phyloP scores from a whole-genome alignment of 2,329 filamentous ascomycete genomes.

The Phoma sp. region DNA sequence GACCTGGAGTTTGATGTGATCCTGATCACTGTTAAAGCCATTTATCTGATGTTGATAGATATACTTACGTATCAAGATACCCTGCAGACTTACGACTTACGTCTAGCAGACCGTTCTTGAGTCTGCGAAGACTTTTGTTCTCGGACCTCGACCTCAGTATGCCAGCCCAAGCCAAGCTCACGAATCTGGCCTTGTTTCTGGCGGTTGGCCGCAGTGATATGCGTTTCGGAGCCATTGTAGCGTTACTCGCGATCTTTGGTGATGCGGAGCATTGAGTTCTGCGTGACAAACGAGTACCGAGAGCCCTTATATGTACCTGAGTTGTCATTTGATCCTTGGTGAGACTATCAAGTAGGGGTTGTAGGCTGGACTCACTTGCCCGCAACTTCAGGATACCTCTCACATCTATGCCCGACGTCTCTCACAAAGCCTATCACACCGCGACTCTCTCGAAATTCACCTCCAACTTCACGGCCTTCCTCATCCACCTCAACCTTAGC shows the following conservation, averaged over 20 bases:
- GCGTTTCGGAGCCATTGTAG: neutral
- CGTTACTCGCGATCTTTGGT: neutral
- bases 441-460: constrained; percentile 3
- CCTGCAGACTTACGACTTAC: neutral
- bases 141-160: neutral
- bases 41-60: neutral
- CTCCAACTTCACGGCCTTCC: neutral
- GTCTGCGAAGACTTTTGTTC: neutral
- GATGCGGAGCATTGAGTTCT: neutral
- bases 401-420: neutral
- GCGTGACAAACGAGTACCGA: neutral
- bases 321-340: too few relatives aligned
- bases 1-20: constrained; percentile 1
- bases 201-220: neutral
- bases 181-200: neutral
- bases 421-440: neutral
- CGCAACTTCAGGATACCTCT: neutral
- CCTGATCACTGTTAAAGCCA: neutral
- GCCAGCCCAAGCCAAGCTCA: neutral
- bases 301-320: neutral
- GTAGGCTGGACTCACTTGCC: too few relatives aligned
- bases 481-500: constrained; percentile 3
- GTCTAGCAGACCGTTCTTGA: constrained; percentile 9
- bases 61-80: neutral
- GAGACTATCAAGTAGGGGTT: too few relatives aligned